Percentiles rank a stretch among this genome's conserved stretches.
Conservation (phyloP, 2,329 filamentous ascomycete species). For the Exophiala lecanii-corni region DNA sequence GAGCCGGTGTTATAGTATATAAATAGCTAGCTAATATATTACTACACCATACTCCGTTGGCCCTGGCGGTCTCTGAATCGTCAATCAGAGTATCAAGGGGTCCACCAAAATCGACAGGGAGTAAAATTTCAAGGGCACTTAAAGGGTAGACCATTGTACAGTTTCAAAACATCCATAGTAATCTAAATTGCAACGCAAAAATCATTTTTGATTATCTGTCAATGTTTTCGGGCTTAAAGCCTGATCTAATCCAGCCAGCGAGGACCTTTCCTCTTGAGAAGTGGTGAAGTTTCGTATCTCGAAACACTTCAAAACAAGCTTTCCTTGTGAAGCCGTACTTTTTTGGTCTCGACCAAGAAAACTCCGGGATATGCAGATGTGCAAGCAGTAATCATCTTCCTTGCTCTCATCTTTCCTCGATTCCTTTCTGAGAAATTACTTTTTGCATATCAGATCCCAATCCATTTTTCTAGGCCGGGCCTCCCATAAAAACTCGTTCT, state of each 20-base stretch:
- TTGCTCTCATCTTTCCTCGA: conserved; percentile 7
- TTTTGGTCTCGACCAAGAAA: conserved; percentile 9
- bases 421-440: conserved; percentile 2
- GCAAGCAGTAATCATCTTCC: conserved; percentile 7
- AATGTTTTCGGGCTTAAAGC: conserved; percentile 6
- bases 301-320: conserved; percentile 7
- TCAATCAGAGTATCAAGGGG: too few species aligned
- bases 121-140: too few species aligned
- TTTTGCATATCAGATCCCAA: conserved; percentile 14
- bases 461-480: conserved; percentile 12
- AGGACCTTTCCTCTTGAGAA: conserved; percentile 21
- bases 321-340: conserved; percentile 1
- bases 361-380: conserved; percentile 19
- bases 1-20: too few species aligned
- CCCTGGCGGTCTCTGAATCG: too few species aligned
- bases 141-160: too few species aligned
- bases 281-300: neutral
- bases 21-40: too few species aligned
- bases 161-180: too few species aligned
- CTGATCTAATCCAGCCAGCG: conserved; percentile 25
- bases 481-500: conserved; percentile 20
- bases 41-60: too few species aligned
- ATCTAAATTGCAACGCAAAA: neutral
- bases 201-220: neutral
- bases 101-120: too few species aligned